Conservation (phyloP, 169 alveolate genomes). For the Plasmodium blacklocki region DNA sequence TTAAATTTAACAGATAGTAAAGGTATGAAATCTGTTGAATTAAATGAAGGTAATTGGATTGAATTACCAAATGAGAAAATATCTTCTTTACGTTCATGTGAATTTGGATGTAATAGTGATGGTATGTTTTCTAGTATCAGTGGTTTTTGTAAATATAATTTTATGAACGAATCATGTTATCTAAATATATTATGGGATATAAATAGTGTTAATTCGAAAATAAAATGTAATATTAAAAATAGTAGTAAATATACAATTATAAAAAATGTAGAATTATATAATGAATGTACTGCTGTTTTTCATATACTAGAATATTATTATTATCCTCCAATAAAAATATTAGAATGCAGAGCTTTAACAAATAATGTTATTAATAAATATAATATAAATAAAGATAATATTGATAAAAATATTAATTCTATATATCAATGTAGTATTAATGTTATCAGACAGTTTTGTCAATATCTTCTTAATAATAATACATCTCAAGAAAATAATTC, state of each 20-base stretch:
- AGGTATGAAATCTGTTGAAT: constrained; percentile 64
- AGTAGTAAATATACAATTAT: constrained; percentile 79
- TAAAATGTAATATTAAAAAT: constrained; percentile 84
- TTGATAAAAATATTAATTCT: constrained; percentile 51
- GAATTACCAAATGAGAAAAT: constrained; percentile 90
- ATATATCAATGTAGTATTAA: constrained; percentile 75
- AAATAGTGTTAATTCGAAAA: constrained; percentile 82
- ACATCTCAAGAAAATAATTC: constrained; percentile 44
- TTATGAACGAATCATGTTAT: constrained; percentile 84
- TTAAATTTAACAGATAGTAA: constrained; percentile 69
- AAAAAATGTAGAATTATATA: constrained; percentile 83
- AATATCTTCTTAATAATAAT: constrained; percentile 50
- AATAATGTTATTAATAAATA: constrained; percentile 69
- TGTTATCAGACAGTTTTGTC: constrained; percentile 76
- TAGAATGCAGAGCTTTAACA: constrained; percentile 76
- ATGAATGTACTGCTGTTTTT: constrained; percentile 87
- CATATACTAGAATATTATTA: constrained; percentile 85
- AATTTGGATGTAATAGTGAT: constrained; percentile 87
- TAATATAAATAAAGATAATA: constrained; percentile 44
- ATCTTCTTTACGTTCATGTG: constrained; percentile 85
- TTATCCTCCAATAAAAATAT: constrained; percentile 79
- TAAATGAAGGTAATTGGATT: constrained; percentile 86
- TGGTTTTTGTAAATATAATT: constrained; percentile 82
- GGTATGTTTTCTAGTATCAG: constrained; percentile 86
- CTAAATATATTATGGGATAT: constrained; percentile 84